Evolutionary conservation across 192 early-diverging fungal species (phyloP).

Genomic region (Chytriomyces sp.): DNA sequence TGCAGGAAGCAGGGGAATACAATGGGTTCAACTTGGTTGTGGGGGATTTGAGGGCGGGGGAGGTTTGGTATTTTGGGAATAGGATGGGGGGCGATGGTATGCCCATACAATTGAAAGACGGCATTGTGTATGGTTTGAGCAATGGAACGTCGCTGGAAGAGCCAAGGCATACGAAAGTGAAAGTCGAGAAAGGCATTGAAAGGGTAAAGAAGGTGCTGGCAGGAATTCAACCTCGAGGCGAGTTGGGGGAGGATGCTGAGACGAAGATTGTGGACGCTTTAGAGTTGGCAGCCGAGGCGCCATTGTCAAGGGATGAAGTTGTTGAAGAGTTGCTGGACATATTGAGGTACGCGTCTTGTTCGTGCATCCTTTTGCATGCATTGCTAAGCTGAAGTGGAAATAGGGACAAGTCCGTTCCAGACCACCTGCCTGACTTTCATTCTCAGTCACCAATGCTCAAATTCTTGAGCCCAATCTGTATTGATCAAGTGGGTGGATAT

Average conservation of each 20-base stretch:
- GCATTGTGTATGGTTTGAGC: slow-evolving; percentile 35
- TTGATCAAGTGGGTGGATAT: slow-evolving; percentile 27
- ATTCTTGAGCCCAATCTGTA: slow-evolving; percentile 36
- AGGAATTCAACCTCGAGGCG: too few species aligned
- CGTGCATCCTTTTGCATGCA: not conserved
- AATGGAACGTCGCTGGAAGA: slow-evolving; percentile 29
- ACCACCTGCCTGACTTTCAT: too few species aligned
- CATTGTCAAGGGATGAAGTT: not conserved
- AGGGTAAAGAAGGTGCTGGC: too few species aligned
- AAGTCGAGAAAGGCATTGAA: too few species aligned
- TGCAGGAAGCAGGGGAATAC: slow-evolving; percentile 6
- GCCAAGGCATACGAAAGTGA: slow-evolving; percentile 8
- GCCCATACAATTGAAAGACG: not conserved
- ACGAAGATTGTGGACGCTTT: too few species aligned
- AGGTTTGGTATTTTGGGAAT: slow-evolving; percentile 34
- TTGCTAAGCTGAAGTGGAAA: not conserved
- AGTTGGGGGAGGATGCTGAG: too few species aligned
- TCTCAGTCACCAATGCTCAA: too few species aligned
- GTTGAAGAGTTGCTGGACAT: not conserved
- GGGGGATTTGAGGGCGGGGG: not conserved
- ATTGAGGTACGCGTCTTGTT: not conserved
- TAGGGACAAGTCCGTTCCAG: not conserved
- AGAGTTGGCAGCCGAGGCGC: too few species aligned
- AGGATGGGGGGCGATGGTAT: slow-evolving; percentile 10
- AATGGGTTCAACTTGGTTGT: slow-evolving; percentile 47